Base-by-base conservation (phyloP, 768 basidiomycete species). In the Mycena galopus region DNA sequence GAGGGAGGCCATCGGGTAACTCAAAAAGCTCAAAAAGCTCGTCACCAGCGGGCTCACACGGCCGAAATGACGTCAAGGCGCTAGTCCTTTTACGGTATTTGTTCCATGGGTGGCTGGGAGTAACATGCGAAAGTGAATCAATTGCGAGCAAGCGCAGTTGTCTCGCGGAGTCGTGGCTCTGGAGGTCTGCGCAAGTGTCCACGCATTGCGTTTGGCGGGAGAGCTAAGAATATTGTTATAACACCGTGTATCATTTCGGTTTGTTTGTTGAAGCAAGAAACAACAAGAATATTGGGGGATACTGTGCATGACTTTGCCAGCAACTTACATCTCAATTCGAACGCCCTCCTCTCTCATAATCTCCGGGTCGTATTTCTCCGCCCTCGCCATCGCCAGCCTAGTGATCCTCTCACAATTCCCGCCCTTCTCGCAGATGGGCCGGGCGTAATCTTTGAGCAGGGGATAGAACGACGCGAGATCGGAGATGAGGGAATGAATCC, bases 361-460 rank as follows among this genome's bases (percentile, higher is more conserved):
- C 37, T 66, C 59, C 6, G 27, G 37, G n/a, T 66, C 70, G 14
- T 66, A 47, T 50, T 25, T 62, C 11, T 61, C 65, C 50, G 50
- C 72, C 39, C 65, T 59, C 25, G 70, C 39, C 67, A 73, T 70
- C 51, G 63, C 63, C 11, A 29, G 29, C 56, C 60, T 21, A 23
- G 59, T 67, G 35, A 6, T 27, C 42, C 53, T 32, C 1, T 35
- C 64, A 23, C 73, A 73, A 11, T 53, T 44, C 0, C 68, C 64
- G 21, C 51, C 67, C 23, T 61, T 55, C 51, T 65, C 64, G 64
- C 67, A 73, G 23, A 70, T 42, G 12, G 68, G 73, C 19, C 68
- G 57, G 10, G 68, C 73, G 29, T 70, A 73, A 33, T 73, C 73
- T 39, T 65, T 65, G 64, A 73, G 62, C 12, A 65, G 29, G n/a